Conservation (phyloP, 2,329 filamentous ascomycete species). For the Aspergillus sp. region DNA sequence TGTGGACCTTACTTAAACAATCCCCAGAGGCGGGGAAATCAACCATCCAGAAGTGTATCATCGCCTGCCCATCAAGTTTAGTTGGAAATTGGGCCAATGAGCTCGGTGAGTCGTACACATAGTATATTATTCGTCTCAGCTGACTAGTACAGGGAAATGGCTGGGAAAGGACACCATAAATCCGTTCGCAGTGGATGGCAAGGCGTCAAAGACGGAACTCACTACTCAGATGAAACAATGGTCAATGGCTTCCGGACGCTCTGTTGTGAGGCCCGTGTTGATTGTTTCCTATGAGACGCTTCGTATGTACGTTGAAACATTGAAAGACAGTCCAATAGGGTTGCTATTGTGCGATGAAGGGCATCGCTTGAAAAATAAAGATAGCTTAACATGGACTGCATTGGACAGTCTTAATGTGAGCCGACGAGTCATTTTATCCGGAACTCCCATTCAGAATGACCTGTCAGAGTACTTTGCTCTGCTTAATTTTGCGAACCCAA, state of each 20-base stretch:
- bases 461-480: conserved; percentile 96
- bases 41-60: conserved; percentile 93
- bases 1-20: conserved; percentile 96
- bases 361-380: conserved; percentile 92
- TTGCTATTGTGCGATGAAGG: conserved; percentile 94
- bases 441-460: conserved; percentile 97
- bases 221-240: conserved; percentile 88
- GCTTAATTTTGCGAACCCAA: conserved; percentile 93
- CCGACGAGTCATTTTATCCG: conserved; percentile 87
- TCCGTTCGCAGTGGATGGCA: conserved; percentile 94
- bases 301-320: conserved; percentile 81
- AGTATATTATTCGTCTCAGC: conserved; percentile 1
- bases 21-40: conserved; percentile 90
- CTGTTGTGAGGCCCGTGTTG: conserved; percentile 85
- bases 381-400: conserved; percentile 90
- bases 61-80: conserved; percentile 92
- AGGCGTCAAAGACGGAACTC: conserved; percentile 89
- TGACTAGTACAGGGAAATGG: conserved; percentile 66
- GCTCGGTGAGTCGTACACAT: conserved; percentile 42
- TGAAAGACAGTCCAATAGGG: conserved; percentile 86
- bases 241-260: conserved; percentile 85
- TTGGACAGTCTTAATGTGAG: conserved; percentile 87
- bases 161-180: conserved; percentile 84
- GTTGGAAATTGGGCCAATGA: conserved; percentile 99
- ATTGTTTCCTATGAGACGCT: conserved; percentile 98